These are phyloP conservation scores for Nitzschia sp. DNA, from an alignment of 108 stramenopile genomes.

Conservation along the genomic window DNA sequence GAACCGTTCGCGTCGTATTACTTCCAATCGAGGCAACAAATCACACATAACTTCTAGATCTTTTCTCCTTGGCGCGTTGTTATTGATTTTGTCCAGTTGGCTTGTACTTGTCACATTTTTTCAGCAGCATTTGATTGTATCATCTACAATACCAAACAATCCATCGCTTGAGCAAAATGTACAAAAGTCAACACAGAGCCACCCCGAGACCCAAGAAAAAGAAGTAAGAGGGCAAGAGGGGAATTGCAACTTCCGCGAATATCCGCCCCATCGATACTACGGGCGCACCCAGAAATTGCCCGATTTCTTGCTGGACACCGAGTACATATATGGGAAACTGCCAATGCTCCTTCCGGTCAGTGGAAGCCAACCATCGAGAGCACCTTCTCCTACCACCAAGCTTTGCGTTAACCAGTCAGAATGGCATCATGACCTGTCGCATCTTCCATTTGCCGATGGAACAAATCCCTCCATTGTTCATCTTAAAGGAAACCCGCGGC, in stretches of 20 bases:
- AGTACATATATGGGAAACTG: conserved; percentile 75
- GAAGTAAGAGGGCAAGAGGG: neutral
- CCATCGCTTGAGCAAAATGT: too few species aligned
- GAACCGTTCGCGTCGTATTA: too few species aligned
- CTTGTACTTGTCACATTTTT: too few species aligned
- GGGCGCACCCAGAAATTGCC: conserved; percentile 28
- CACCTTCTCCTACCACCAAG: conserved; percentile 19
- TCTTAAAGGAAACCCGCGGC: conserved; percentile 24
- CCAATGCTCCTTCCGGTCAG: conserved; percentile 39
- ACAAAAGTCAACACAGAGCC: too few species aligned
- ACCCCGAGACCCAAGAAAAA: too few species aligned
- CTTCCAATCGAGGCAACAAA: too few species aligned
- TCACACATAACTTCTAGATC: too few species aligned
- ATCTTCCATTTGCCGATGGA: conserved; percentile 79
- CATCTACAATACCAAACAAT: too few species aligned
- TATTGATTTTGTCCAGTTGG: too few species aligned
- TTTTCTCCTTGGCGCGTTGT: too few species aligned
- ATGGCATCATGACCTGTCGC: conserved; percentile 36
- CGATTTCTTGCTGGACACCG: conserved; percentile 51
- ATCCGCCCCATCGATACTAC: conserved; percentile 71
- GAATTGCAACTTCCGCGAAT: conserved; percentile 64
- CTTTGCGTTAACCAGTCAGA: conserved; percentile 72
- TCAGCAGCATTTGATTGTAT: too few species aligned
- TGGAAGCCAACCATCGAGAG: conserved; percentile 5
- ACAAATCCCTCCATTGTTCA: conserved; percentile 78